Evolutionary conservation across 2,329 filamentous ascomycete genomes (phyloP), one percentile per base, ranked within the genome.

Genomic region (Pseudogymnoascus sp.): DNA sequence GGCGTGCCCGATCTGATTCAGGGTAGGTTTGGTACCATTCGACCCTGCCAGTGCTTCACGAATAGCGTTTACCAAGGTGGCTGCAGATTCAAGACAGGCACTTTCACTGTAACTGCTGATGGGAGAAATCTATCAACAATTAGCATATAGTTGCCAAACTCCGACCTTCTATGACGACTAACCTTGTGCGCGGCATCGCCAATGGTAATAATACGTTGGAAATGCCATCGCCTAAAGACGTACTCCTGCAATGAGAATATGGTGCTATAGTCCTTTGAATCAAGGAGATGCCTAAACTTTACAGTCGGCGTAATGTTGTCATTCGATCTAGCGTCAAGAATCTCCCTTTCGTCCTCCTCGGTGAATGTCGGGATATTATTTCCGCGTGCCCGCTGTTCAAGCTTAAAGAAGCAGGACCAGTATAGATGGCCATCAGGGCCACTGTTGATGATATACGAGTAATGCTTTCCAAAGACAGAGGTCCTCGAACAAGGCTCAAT

Each of bases 141-240:
- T 41, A 41, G 39, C 31, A 13, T 36, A 10, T n/a, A 58, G 31
- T 21, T 7, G 6, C 13, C 15, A 39, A 37, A n/a, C 10, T 35
- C 37, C n/a, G 37, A 41, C 13, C n/a, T 39, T 15, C 36, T 15
- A n/a, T 39, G 36, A 40, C 33, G 33, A 44, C 21, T 61, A 65
- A 72, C 73, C 70, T 78, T 78, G 63, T 78, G 76, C 5, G 71
- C 74, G 0, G 76, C 69, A 64, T 78, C 77, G 0, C 76, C 76
- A 5, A 78, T 70, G 1, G 71, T 67, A 1, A 78, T 68, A 2
- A 76, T 71, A 8, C 77, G 67, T 9, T 71, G 69, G 41, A 71
- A 76, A 58, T 74, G 70, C 73, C 76, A 78, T 36, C 71, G 68
- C 9, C 71, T 63, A n/a, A 75, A 71, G 1, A 75, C 70, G 36